These are phyloP conservation scores for Cyphellophora europaea DNA, from an alignment of 2,329 filamentous ascomycete species.

Conservation along the genomic window DNA sequence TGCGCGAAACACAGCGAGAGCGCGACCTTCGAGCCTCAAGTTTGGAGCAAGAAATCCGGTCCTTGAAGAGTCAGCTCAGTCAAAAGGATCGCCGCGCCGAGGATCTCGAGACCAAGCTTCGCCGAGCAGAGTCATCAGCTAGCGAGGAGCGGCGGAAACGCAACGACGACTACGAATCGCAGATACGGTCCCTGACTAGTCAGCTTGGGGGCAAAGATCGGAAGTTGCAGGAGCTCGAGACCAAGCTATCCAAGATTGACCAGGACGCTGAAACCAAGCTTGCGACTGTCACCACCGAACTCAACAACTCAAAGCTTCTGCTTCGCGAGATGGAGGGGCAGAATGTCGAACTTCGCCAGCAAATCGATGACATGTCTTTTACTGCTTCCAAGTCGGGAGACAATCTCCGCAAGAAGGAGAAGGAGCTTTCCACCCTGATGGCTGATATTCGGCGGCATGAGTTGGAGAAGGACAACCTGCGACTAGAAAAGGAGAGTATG, in stretches of 20 bases:
- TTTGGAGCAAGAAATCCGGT: conserved; percentile 16
- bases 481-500: conserved; percentile 66
- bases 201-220: conserved; percentile 82
- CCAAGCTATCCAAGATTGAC: conserved; percentile 71
- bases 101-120: conserved; percentile 16
- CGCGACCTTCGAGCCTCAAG: conserved; percentile 43
- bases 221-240: conserved; percentile 79
- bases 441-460: conserved; percentile 77
- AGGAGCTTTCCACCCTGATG: conserved; percentile 76
- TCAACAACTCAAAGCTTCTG: conserved; percentile 62
- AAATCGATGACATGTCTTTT: conserved; percentile 76
- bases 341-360: conserved; percentile 71
- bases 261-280: conserved; percentile 85
- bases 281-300: conserved; percentile 65
- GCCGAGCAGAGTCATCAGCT: conserved; percentile 8
- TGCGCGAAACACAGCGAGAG: conserved; percentile 80
- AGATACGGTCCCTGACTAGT: conserved; percentile 85
- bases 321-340: conserved; percentile 71
- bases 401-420: conserved; percentile 85
- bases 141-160: conserved; percentile 11
- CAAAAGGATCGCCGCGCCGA: conserved; percentile 14
- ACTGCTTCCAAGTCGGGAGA: conserved; percentile 95
- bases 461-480: conserved; percentile 66
- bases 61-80: conserved; percentile 12
- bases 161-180: conserved; percentile 26